phyloP scores from a whole-genome alignment of 495 filamentous ascomycete genomes.

The Pseudomonodictys pantanalensis region DNA sequence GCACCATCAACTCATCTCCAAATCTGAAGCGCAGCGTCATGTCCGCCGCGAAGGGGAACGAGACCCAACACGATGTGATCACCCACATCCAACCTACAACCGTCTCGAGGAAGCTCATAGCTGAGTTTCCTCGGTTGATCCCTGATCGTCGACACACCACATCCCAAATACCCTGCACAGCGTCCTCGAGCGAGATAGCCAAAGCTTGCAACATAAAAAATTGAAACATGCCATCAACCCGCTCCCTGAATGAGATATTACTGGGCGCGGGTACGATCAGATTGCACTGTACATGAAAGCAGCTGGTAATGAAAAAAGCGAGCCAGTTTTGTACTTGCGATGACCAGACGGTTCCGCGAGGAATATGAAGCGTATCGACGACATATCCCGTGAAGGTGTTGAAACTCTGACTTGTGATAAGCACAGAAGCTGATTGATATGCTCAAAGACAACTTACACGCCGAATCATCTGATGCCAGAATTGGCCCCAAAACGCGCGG shows the following conservation, averaged over 20 bases:
- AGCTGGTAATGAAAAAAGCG: constrained; percentile 11
- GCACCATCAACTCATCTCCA: neutral
- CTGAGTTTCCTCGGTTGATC: neutral
- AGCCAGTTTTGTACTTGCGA: constrained; percentile 1
- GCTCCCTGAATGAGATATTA: constrained; percentile 1
- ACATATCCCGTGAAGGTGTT: neutral
- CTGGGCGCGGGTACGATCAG: neutral
- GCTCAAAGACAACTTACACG: neutral
- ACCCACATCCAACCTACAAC: constrained; percentile 12
- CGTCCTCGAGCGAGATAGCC: constrained; percentile 10
- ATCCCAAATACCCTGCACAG: neutral
- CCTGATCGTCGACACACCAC: neutral
- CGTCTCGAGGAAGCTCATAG: neutral
- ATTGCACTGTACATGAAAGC: neutral
- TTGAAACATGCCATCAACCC: neutral
- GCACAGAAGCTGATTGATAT: neutral
- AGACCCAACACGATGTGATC: neutral
- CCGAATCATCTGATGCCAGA: constrained; percentile 13
- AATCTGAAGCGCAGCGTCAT: neutral
- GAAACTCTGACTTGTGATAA: neutral
- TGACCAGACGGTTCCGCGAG: neutral
- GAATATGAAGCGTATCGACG: neutral
- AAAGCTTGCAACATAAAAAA: constrained; percentile 15
- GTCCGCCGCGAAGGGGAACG: neutral
- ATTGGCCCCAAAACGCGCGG: constrained; percentile 6